phyloP scores from a whole-genome alignment of 2,329 filamentous ascomycete species.

The Hymenoscyphus linearis region DNA sequence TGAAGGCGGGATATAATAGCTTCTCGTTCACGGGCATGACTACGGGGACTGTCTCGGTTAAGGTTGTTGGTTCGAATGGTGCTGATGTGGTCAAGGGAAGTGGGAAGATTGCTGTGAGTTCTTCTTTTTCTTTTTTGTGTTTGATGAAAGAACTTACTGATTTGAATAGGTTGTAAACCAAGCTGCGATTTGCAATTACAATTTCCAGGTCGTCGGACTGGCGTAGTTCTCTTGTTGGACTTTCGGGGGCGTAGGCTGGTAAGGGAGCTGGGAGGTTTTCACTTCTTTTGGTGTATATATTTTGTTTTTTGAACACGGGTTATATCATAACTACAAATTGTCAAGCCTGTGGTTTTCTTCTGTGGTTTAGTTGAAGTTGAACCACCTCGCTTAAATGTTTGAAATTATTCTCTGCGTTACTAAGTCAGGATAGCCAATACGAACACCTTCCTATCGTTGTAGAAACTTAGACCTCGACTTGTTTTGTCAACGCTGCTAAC shows the following conservation, averaged over 20 bases:
- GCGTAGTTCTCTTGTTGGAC: background rate
- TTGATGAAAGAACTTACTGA: background rate
- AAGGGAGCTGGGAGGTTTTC: background rate
- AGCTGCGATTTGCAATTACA: conserved; percentile 1
- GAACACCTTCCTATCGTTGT: no score
- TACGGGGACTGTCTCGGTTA: conserved; percentile 12
- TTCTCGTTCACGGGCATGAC: conserved; percentile 15
- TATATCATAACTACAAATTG: background rate
- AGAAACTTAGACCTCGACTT: no score
- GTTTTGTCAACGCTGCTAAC: no score
- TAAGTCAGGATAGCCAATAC: no score
- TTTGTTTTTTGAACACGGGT: background rate
- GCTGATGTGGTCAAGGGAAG: conserved; percentile 8
- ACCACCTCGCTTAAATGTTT: no score
- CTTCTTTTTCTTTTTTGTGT: background rate
- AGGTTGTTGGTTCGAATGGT: conserved; percentile 6
- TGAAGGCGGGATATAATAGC: conserved; percentile 13
- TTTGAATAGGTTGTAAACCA: background rate
- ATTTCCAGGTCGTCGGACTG: conserved; percentile 1
- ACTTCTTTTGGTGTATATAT: background rate
- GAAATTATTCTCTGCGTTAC: no score
- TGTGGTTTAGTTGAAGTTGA: no score
- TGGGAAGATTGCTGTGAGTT: conserved; percentile 7
- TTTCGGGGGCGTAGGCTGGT: background rate
- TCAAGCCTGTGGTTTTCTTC: no score